Conservation (phyloP, 2,329 filamentous ascomycete species). For the Laburnicola sp. region DNA sequence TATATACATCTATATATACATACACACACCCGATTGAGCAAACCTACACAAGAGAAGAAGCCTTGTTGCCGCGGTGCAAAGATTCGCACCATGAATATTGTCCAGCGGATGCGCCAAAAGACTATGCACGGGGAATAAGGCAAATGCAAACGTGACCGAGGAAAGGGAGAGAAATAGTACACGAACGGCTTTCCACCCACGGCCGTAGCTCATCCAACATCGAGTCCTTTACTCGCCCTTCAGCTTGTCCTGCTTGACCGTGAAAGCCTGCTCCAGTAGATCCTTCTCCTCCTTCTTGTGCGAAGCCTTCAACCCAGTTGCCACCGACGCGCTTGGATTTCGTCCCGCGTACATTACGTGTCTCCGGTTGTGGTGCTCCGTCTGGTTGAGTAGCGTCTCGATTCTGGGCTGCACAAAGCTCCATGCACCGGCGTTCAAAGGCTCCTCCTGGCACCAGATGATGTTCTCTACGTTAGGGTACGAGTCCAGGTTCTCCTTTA, state of each 20-base stretch:
- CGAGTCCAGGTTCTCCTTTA: constrained; percentile 93
- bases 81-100: not conserved
- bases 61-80: constrained; percentile 10
- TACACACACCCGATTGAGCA: constrained; percentile 34
- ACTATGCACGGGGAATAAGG: constrained; percentile 9
- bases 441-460: constrained; percentile 97
- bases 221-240: constrained; percentile 60
- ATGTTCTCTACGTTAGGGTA: constrained; percentile 98
- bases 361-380: constrained; percentile 87
- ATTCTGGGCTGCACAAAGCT: constrained; percentile 96
- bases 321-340: constrained; percentile 91
- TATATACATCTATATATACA: no score
- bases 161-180: constrained; percentile 11
- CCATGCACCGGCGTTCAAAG: constrained; percentile 96
- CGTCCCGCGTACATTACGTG: constrained; percentile 97
- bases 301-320: constrained; percentile 84
- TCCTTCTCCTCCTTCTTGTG: constrained; percentile 94
- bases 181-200: not conserved
- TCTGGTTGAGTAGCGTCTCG: constrained; percentile 93
- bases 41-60: constrained; percentile 29
- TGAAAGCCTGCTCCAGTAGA: constrained; percentile 68
- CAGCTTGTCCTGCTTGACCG: constrained; percentile 65
- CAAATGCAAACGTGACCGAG: constrained; percentile 7
- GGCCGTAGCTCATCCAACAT: not conserved
- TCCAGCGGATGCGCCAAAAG: not conserved